Conservation (phyloP, 306 rosid genomes). For the Spatholobus suberectus region DNA sequence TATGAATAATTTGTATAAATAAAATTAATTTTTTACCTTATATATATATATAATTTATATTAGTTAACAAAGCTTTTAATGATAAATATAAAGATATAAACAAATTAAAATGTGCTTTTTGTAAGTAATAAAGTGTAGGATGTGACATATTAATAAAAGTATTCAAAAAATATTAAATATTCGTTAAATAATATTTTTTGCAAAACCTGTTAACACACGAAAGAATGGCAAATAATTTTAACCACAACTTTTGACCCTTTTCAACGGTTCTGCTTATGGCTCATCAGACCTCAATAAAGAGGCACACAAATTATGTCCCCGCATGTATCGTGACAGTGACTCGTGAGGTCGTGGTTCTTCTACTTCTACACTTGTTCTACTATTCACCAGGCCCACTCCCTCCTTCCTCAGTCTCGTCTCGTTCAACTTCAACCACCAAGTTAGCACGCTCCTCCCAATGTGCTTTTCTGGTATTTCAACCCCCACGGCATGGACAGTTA, state of each 20-base stretch:
- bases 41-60: no score
- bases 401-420: not conserved
- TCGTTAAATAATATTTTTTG: no score
- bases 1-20: no score
- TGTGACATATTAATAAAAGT: not conserved
- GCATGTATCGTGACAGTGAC: constrained; percentile 5
- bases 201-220: not conserved
- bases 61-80: no score
- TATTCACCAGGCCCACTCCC: not conserved
- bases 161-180: no score
- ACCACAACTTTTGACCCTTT: not conserved
- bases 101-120: not conserved
- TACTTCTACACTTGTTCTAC: not conserved
- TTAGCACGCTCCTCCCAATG: not conserved
- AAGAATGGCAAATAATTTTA: not conserved
- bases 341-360: constrained; percentile 10
- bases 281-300: not conserved
- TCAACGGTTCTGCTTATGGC: not conserved
- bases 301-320: not conserved
- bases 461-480: not conserved
- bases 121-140: not conserved
- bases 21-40: no score
- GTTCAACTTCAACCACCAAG: constrained; percentile 10
- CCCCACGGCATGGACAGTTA: no score
- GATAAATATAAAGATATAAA: no score